Evolutionary conservation across 2,329 filamentous ascomycete genomes (phyloP).

Genomic region (Raffaelea albimanens): DNA sequence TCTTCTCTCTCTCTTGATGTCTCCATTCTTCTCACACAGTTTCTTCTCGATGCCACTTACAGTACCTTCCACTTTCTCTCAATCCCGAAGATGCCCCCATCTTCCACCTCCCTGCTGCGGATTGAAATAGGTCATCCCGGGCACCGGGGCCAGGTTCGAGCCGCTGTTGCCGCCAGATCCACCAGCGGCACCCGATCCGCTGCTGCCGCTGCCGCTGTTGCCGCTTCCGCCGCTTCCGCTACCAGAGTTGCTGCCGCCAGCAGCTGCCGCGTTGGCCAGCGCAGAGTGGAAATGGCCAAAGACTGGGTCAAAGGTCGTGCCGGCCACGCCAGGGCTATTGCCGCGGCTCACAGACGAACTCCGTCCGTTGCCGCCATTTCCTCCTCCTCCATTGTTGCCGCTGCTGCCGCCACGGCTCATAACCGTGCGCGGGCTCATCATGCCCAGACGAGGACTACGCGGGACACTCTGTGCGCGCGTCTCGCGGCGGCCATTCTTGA

Average conservation of each 20-base stretch:
- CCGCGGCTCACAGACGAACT: conserved; percentile 29
- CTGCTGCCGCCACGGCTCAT: conserved; percentile 11
- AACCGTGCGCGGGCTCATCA: conserved; percentile 39
- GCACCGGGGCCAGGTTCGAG: conserved; percentile 10
- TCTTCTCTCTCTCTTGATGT: too few relatives aligned
- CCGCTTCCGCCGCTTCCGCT: not conserved
- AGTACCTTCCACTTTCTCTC: not conserved
- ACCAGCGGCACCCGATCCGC: not conserved
- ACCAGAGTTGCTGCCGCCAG: too few relatives aligned
- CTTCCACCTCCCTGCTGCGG: conserved; percentile 28
- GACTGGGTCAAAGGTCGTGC: conserved; percentile 14
- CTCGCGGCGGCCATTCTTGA: conserved; percentile 42
- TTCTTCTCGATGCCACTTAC: too few relatives aligned
- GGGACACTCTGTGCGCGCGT: conserved; percentile 48
- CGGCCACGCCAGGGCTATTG: conserved; percentile 34
- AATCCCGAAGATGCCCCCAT: conserved; percentile 36
- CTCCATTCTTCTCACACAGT: too few relatives aligned
- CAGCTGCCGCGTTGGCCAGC: conserved; percentile 18
- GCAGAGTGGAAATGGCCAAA: conserved; percentile 2
- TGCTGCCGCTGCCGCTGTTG: conserved; percentile 1
- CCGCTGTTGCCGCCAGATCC: not conserved
- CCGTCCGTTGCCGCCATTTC: conserved; percentile 19
- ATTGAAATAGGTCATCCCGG: conserved; percentile 30
- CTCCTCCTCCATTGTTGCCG: not conserved
- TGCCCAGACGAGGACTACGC: conserved; percentile 43